Conservation (phyloP, 495 filamentous ascomycete species). For the Aspergillus diversus region DNA sequence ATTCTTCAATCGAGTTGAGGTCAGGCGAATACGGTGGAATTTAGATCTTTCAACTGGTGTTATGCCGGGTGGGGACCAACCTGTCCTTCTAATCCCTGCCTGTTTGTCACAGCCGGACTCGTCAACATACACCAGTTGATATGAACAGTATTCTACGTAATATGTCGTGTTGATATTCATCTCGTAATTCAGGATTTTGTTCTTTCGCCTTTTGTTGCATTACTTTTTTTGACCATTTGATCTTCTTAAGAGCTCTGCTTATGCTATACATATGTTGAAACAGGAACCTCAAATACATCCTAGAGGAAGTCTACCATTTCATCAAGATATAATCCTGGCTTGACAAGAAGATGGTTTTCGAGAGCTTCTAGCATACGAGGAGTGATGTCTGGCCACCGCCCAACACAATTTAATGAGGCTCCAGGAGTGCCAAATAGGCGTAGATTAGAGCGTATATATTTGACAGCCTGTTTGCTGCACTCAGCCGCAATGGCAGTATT, state of each 20-base stretch:
- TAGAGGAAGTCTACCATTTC: constrained; percentile 4
- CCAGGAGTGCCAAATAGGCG: not conserved
- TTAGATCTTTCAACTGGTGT: not conserved
- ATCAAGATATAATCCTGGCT: constrained; percentile 11
- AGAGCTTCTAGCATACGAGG: constrained; percentile 3
- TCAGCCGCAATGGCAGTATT: not conserved
- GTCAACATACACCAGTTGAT: constrained; percentile 7
- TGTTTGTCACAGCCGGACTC: constrained; percentile 17
- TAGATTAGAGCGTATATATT: not conserved
- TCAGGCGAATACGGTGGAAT: constrained; percentile 29
- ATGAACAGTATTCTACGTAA: not conserved
- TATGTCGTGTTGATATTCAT: constrained; percentile 3
- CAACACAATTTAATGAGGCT: not conserved
- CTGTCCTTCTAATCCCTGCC: constrained; percentile 9
- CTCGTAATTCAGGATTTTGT: constrained; percentile 5
- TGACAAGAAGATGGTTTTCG: constrained; percentile 1
- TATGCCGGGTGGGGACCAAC: constrained; percentile 1
- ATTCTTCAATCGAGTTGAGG: constrained; percentile 37
- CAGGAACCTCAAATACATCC: not conserved
- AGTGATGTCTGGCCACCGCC: not conserved
- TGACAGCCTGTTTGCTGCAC: not conserved
- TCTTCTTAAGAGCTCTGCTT: not conserved
- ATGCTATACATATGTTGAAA: no score
- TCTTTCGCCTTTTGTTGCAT: constrained; percentile 1
- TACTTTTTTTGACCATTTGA: constrained; percentile 11